Percentiles rank a stretch among this genome's conserved stretches.
phyloP scores from a whole-genome alignment of 2,329 filamentous ascomycete species.

The Diaporthe sp. region DNA sequence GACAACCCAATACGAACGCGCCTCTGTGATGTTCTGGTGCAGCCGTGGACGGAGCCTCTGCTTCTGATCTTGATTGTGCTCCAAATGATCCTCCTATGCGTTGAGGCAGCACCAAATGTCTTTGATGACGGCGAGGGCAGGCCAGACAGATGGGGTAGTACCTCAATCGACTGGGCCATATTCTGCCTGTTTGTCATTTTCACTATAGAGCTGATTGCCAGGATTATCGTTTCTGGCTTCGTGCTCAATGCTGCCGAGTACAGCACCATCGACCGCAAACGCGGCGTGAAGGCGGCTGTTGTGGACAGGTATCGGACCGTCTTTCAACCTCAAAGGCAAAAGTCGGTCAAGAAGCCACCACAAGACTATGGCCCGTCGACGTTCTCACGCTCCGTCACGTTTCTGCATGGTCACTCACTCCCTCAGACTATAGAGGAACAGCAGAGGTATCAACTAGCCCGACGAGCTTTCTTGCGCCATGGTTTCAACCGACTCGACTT shows the following conservation, averaged over 20 bases:
- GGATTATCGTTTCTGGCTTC: slow-evolving; percentile 93
- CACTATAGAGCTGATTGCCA: slow-evolving; percentile 85
- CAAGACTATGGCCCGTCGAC: slow-evolving; percentile 70
- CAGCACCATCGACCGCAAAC: slow-evolving; percentile 86
- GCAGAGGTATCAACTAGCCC: slow-evolving; percentile 87
- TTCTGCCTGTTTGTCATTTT: slow-evolving; percentile 90
- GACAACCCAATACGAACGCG: slow-evolving; percentile 80
- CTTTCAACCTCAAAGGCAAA: slow-evolving; percentile 85
- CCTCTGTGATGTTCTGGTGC: slow-evolving; percentile 87
- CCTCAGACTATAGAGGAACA: slow-evolving; percentile 80
- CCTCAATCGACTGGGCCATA: slow-evolving; percentile 83
- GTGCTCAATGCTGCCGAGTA: slow-evolving; percentile 92
- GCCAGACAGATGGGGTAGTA: slow-evolving; percentile 75
- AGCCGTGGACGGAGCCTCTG: slow-evolving; percentile 87
- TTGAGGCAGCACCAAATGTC: slow-evolving; percentile 84
- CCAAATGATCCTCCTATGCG: slow-evolving; percentile 88
- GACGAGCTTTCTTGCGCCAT: slow-evolving; percentile 92
- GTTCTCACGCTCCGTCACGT: slow-evolving; percentile 83
- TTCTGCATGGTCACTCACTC: slow-evolving; percentile 74
- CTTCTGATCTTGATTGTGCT: slow-evolving; percentile 90
- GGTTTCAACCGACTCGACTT: slow-evolving; percentile 97
- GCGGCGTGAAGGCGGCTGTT: slow-evolving; percentile 81
- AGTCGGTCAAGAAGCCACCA: slow-evolving; percentile 70
- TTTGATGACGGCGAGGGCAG: slow-evolving; percentile 73
- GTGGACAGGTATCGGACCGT: slow-evolving; percentile 82